Base-by-base conservation (phyloP, 805 yeast genomes). In the Hemisphaericaspora nanyangensis region DNA sequence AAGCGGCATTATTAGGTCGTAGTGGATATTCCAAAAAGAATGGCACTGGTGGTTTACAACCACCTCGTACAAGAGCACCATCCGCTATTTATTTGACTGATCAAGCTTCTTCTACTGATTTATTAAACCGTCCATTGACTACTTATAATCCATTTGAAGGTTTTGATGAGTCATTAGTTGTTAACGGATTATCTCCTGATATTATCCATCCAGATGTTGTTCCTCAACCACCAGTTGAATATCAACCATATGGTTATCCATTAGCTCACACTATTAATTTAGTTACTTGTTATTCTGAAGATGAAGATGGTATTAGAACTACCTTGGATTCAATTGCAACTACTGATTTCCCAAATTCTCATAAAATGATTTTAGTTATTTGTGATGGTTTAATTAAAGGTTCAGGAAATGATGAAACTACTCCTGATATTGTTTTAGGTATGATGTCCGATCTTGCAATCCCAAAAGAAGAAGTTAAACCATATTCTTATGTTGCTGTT, bases 301-400 rank as follows among this genome's bases (percentile, higher is more conserved):
- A 88, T 58, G 85, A 79, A 49, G 83, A 72, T 10, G 96, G 95
- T 45, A 62, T 93, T 42, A 74, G 98, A 52, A 79, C 91, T 1
- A 89, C 98, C 0, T 61, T 91, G 47, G 98, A 93, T 60, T 91
- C 98, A 2, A 58, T 93, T 37, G 86, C 95, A n/a, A 87, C 96
- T 1, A 88, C 97, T 1, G 95, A 88, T 47, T 93, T 85, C 60
- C 97, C 98, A 40, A 90, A 89, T 59, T 86, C 96, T 3, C 98
- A 93, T 62, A 93, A 91, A 59, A 67, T 93, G 45, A 71, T 93
- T 29, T 65, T 89, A 38, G 79, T 90, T 29, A 75, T 91, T 11
- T 91, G 98, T 70, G 99, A 93, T 66, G 99, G 99, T 50, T 50
- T 91, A 26, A 82, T 93, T 50, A 90, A 91, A 54, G 99, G 99